phyloP scores from a whole-genome alignment of 352 stramenopile genomes.

The Peronospora farinosa region DNA sequence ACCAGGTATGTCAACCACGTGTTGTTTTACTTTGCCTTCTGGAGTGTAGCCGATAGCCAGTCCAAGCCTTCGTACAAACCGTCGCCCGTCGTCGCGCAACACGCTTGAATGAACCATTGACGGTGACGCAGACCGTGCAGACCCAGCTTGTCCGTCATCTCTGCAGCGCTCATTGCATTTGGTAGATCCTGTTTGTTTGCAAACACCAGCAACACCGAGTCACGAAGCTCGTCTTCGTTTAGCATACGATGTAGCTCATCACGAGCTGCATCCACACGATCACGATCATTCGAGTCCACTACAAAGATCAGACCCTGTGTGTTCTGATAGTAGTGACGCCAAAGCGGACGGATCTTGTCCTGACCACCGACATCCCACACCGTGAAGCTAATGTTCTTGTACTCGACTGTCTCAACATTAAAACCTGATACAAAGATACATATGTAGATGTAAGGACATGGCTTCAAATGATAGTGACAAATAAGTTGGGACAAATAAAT shows the following conservation, averaged over 20 bases:
- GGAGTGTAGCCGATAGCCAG: conserved; percentile 91
- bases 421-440: conserved; percentile 65
- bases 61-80: conserved; percentile 99
- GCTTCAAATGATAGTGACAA: background rate
- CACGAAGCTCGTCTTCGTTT: conserved; percentile 96
- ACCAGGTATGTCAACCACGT: conserved; percentile 17
- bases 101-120: conserved; percentile 99
- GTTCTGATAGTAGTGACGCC: conserved; percentile 99
- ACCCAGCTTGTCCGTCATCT: conserved; percentile 98
- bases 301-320: conserved; percentile 99
- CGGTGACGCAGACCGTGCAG: conserved; percentile 94
- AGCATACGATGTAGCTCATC: conserved; percentile 98
- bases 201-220: conserved; percentile 96
- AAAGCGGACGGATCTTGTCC: conserved; percentile 97
- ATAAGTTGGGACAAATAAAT: too few species aligned
- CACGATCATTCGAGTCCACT: conserved; percentile 97
- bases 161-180: conserved; percentile 90
- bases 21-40: conserved; percentile 44
- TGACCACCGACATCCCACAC: conserved; percentile 99
- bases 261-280: conserved; percentile 94
- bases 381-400: conserved; percentile 99
- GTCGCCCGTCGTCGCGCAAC: conserved; percentile 97
- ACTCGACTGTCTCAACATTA: conserved; percentile 99
- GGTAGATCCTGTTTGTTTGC: conserved; percentile 99
- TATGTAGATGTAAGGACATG: background rate